Evolutionary conservation across 1,284 basidiomycete genomes (phyloP).

Genomic region (Sanguinoderma infundibulare): DNA sequence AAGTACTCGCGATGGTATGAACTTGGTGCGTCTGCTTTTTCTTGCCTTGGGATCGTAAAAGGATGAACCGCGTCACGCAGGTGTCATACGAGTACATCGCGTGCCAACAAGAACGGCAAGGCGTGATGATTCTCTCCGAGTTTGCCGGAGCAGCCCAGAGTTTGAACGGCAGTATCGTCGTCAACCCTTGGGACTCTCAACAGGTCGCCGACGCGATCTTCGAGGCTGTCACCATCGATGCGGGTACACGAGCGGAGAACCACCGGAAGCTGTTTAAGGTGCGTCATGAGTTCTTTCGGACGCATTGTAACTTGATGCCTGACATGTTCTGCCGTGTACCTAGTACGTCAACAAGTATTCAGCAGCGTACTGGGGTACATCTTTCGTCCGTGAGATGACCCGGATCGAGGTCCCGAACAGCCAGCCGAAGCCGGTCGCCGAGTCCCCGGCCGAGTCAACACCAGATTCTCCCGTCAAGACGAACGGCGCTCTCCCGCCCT

Average conservation of each 20-base stretch:
- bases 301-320: background rate
- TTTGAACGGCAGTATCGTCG: constrained; percentile 90
- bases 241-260: constrained; percentile 84
- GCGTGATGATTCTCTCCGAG: constrained; percentile 97
- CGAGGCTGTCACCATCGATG: constrained; percentile 90
- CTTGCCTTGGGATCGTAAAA: background rate
- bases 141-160: constrained; percentile 98
- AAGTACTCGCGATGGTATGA: constrained; percentile 98
- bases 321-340: background rate
- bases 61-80: constrained; percentile 42
- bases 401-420: constrained; percentile 43
- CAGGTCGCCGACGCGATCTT: constrained; percentile 96
- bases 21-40: constrained; percentile 68
- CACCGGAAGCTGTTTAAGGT: constrained; percentile 93
- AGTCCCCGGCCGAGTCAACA: constrained; percentile 14
- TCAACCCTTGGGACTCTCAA: constrained; percentile 97
- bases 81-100: constrained; percentile 99
- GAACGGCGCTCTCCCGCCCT: constrained; percentile 35
- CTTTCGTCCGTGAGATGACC: constrained; percentile 87
- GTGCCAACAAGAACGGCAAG: constrained; percentile 90
- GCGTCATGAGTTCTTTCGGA: constrained; percentile 22
- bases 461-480: constrained; percentile 11
- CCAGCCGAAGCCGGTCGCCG: constrained; percentile 20
- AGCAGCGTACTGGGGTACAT: constrained; percentile 90
- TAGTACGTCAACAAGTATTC: constrained; percentile 93